Evolutionary conservation across 129 eudicot genomes (phyloP).

Genomic region (Chrysanthemum lavandulifolium): DNA sequence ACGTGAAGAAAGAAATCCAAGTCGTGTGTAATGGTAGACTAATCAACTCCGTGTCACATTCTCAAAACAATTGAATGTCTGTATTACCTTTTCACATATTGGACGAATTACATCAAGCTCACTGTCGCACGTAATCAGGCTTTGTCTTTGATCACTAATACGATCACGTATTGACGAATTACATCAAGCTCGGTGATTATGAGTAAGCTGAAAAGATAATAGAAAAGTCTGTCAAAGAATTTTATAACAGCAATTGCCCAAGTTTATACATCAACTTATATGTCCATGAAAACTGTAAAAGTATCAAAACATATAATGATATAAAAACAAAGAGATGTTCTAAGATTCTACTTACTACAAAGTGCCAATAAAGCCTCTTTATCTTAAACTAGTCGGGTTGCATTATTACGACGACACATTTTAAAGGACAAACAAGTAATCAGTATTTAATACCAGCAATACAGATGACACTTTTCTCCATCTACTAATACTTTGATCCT

Average conservation of each 20-base stretch:
- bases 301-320: background rate
- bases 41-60: background rate
- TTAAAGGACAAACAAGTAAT: too few relatives aligned
- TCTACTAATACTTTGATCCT: too few relatives aligned
- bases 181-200: constrained; percentile 51
- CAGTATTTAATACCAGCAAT: too few relatives aligned
- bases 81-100: too few relatives aligned
- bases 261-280: background rate
- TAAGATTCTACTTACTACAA: too few relatives aligned
- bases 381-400: background rate
- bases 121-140: constrained; percentile 16
- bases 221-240: constrained; percentile 8
- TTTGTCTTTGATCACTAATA: constrained; percentile 60
- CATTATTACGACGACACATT: too few relatives aligned
- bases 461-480: too few relatives aligned
- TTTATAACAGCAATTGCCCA: background rate
- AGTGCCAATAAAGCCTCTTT: background rate
- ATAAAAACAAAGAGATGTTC: background rate
- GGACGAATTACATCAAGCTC: background rate
- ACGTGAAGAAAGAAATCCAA: background rate
- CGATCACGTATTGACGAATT: constrained; percentile 43
- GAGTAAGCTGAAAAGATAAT: constrained; percentile 40
- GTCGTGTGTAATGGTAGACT: background rate
- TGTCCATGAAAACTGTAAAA: background rate
- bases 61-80: too few relatives aligned